A percentile compares a stretch with the other conserved stretches of the same genome.
phyloP scores from a whole-genome alignment of 2,329 filamentous ascomycete genomes.

The Cladosporium oxysporum region DNA sequence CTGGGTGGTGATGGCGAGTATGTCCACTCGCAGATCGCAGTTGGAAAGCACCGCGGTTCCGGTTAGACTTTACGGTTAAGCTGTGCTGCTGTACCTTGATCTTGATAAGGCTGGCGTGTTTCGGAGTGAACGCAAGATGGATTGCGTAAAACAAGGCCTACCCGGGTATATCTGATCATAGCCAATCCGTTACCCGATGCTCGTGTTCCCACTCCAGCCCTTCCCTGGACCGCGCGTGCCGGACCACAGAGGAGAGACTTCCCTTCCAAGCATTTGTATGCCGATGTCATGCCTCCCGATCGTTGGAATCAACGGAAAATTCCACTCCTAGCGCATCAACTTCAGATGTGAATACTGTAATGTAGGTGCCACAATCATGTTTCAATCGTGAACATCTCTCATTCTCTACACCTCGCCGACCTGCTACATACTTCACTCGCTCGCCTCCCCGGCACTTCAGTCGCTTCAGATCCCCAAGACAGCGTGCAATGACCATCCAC shows the following conservation, averaged over 20 bases:
- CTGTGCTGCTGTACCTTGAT: background rate
- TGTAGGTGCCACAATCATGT: background rate
- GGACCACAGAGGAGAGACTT: constrained; percentile 5
- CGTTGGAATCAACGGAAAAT: constrained; percentile 7
- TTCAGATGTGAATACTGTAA: background rate
- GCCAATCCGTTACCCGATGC: background rate
- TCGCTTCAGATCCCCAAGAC: background rate
- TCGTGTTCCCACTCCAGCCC: background rate
- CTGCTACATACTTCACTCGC: background rate
- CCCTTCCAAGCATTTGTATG: background rate
- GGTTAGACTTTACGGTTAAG: background rate
- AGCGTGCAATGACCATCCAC: constrained; percentile 11
- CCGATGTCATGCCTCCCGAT: background rate
- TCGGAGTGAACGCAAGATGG: background rate
- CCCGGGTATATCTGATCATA: background rate
- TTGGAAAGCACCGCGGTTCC: background rate
- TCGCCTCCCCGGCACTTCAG: background rate
- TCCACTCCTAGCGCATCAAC: background rate
- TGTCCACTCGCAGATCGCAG: background rate
- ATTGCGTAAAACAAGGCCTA: background rate
- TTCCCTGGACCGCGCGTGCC: constrained; percentile 3
- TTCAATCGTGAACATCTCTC: background rate
- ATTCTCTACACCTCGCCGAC: background rate
- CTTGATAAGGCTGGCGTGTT: background rate
- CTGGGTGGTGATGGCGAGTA: background rate